phyloP scores from a whole-genome alignment of 345 rosid species.

The Ceriops zippeliana region DNA sequence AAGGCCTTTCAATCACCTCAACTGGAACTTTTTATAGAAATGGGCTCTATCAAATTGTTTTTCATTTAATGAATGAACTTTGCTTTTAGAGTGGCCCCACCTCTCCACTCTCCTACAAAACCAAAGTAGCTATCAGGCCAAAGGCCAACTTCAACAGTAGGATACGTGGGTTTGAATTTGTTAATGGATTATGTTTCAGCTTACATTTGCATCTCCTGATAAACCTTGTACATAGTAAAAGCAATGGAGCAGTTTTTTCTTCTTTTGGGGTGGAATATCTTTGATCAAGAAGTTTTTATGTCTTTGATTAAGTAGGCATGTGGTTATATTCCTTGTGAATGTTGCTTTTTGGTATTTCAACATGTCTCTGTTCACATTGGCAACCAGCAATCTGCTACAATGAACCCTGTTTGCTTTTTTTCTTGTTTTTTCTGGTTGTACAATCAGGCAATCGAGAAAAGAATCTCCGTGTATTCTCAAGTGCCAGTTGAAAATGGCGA shows the following conservation, averaged over 20 bases:
- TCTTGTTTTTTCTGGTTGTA: slow-evolving; percentile 6
- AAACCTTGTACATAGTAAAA: not conserved
- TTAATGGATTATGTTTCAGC: not conserved
- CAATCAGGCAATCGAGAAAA: slow-evolving; percentile 78
- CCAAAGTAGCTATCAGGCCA: too few species aligned
- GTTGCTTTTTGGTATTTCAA: not conserved
- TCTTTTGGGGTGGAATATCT: not conserved
- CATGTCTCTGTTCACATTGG: not conserved
- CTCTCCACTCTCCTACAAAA: too few species aligned
- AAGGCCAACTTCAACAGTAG: too few species aligned
- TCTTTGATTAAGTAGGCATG: too few species aligned
- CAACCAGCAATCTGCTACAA: not conserved
- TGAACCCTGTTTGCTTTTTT: slow-evolving; percentile 3
- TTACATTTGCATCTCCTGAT: not conserved
- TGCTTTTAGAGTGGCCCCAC: too few species aligned
- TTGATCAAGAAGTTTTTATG: too few species aligned
- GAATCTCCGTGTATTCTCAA: slow-evolving; percentile 92
- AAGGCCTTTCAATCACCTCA: too few species aligned
- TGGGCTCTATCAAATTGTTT: too few species aligned
- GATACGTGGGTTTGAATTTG: not conserved
- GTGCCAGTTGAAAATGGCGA: slow-evolving; percentile 89
- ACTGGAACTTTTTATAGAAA: too few species aligned
- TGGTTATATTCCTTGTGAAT: not conserved
- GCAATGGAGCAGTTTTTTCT: not conserved
- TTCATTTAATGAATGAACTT: too few species aligned